Conservation (phyloP, 306 rosid genomes). For the Rosa rugosa region DNA sequence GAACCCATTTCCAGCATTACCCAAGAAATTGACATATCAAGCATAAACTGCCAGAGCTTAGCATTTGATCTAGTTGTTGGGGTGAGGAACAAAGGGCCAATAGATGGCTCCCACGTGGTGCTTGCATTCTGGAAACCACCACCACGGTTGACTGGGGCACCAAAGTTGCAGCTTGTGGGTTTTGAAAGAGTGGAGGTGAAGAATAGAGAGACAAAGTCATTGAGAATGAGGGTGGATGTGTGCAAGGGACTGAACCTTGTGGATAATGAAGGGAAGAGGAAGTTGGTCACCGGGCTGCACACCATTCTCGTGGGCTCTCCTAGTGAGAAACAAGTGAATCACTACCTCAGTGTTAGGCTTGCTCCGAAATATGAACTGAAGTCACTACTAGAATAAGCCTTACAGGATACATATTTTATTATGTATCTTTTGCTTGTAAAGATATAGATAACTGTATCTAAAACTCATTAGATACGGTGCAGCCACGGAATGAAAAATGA, state of each 20-base stretch:
- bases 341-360: slow-evolving; percentile 39
- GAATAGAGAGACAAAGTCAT: slow-evolving; percentile 33
- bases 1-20: slow-evolving; percentile 11
- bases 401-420: too few relatives aligned
- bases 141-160: slow-evolving; percentile 36
- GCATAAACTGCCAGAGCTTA: slow-evolving; percentile 37
- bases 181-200: slow-evolving; percentile 46
- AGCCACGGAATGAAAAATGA: too few relatives aligned
- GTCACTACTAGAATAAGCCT: background rate
- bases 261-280: slow-evolving; percentile 58
- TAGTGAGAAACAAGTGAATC: slow-evolving; percentile 52
- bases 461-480: too few relatives aligned
- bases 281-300: slow-evolving; percentile 48
- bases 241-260: slow-evolving; percentile 48
- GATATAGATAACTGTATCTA: too few relatives aligned
- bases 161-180: slow-evolving; percentile 47
- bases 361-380: slow-evolving; percentile 18
- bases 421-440: too few relatives aligned
- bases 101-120: slow-evolving; percentile 52
- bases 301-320: slow-evolving; percentile 49
- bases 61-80: slow-evolving; percentile 38
- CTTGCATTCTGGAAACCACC: slow-evolving; percentile 52
- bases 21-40: slow-evolving; percentile 43
- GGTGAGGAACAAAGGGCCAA: slow-evolving; percentile 56
- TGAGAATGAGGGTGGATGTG: slow-evolving; percentile 40